Conservation (phyloP, 1,139 yeast genomes). For the Scheffersomyces stambukii region DNA sequence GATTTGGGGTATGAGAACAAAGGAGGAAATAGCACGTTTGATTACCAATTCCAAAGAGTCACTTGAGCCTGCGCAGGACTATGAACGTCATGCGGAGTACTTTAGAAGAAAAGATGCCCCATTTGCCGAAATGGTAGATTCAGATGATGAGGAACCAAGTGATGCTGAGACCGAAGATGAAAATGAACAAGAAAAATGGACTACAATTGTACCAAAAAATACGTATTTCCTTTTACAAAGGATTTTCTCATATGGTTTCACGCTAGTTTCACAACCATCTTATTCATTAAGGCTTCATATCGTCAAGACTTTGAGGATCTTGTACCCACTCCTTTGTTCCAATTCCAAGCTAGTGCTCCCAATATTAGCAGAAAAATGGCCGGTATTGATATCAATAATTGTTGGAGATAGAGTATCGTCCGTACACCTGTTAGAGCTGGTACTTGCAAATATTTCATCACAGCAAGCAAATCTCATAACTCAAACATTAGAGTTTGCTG, state of each 20-base stretch:
- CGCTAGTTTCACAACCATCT: constrained; percentile 69
- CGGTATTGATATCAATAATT: constrained; percentile 22
- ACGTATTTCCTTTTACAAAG: constrained; percentile 57
- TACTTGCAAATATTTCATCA: constrained; percentile 7
- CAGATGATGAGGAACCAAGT: constrained; percentile 39
- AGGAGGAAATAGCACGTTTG: constrained; percentile 36
- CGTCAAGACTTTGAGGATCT: constrained; percentile 43
- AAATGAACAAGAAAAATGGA: constrained; percentile 43
- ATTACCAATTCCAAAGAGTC: constrained; percentile 29
- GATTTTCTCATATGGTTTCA: constrained; percentile 65
- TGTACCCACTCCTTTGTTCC: constrained; percentile 62
- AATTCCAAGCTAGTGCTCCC: constrained; percentile 61
- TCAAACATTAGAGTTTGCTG: constrained; percentile 21
- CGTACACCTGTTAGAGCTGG: no score
- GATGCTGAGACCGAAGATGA: constrained; percentile 20
- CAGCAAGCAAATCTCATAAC: constrained; percentile 12
- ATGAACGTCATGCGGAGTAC: constrained; percentile 30
- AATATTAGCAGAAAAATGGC: constrained; percentile 69
- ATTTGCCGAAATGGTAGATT: constrained; percentile 28
- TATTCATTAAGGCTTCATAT: constrained; percentile 52
- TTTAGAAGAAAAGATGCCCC: constrained; percentile 34
- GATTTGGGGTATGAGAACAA: constrained; percentile 54
- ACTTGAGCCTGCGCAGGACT: constrained; percentile 26
- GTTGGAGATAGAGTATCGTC: constrained; percentile 15
- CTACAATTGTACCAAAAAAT: constrained; percentile 56